Conservation (phyloP, 1,139 yeast species). For the Debaryomyces subglobosus region DNA sequence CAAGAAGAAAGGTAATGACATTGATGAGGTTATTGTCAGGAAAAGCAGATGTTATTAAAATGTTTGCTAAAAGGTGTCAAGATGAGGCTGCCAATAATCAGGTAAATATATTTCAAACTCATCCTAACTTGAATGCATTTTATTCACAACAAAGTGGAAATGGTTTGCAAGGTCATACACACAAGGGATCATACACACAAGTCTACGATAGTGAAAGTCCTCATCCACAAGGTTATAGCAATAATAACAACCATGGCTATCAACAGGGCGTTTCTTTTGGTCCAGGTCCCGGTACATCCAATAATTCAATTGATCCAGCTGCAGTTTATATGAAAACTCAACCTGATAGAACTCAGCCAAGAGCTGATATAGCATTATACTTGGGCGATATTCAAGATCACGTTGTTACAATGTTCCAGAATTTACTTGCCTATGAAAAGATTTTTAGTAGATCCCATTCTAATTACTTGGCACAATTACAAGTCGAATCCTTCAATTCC, state of each 20-base stretch:
- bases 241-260: slow-evolving; percentile 4
- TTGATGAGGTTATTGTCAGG: slow-evolving; percentile 87
- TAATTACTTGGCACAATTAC: slow-evolving; percentile 30
- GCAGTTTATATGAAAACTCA: slow-evolving; percentile 21
- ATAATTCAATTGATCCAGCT: slow-evolving; percentile 18
- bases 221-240: slow-evolving; percentile 19
- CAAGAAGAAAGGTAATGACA: slow-evolving; percentile 90
- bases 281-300: slow-evolving; percentile 19
- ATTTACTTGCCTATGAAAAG: slow-evolving; percentile 27
- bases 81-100: slow-evolving; percentile 49
- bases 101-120: slow-evolving; percentile 4
- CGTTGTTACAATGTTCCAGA: slow-evolving; percentile 29
- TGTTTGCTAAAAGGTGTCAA: slow-evolving; percentile 96
- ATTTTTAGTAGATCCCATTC: slow-evolving; percentile 28
- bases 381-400: slow-evolving; percentile 86
- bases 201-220: slow-evolving; percentile 22
- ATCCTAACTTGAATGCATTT: slow-evolving; percentile 9
- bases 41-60: slow-evolving; percentile 95
- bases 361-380: slow-evolving; percentile 84
- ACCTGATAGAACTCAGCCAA: slow-evolving; percentile 56
- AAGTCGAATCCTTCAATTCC: slow-evolving; percentile 26
- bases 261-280: not conserved
- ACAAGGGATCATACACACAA: slow-evolving; percentile 15
- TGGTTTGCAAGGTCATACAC: not conserved
- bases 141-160: not conserved